These are phyloP conservation scores for Spizellomyces sp. DNA, from an alignment of 192 early-diverging fungal genomes.

Conservation along the genomic window DNA sequence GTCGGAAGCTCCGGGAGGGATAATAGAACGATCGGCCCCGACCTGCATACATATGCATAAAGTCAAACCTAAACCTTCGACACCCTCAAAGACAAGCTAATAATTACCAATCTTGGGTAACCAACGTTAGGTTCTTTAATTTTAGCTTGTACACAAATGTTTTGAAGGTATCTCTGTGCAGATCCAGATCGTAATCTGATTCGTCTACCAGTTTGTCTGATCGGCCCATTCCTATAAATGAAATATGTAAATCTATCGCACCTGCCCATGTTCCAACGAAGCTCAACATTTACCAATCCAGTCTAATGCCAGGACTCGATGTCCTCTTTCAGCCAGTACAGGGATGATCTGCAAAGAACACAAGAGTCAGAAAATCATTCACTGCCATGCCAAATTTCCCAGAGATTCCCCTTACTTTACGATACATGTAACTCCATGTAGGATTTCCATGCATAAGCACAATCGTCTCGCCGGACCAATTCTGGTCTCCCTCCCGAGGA, in stretches of 20 bases:
- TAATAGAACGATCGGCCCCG: not conserved
- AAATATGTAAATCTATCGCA: not conserved
- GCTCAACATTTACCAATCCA: constrained; percentile 1
- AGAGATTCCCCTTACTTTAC: not conserved
- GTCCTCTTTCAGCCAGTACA: not conserved
- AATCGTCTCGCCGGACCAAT: not conserved
- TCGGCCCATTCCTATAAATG: not conserved
- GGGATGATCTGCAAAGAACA: not conserved
- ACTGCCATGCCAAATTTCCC: not conserved
- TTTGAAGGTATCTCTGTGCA: not conserved
- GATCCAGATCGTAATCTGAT: not conserved
- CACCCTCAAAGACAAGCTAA: not conserved
- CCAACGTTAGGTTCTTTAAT: not conserved
- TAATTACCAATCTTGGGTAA: not conserved
- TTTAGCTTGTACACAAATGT: not conserved
- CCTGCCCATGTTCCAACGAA: not conserved
- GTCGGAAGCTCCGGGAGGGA: not conserved
- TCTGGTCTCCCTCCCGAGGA: not conserved
- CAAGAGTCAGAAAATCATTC: not conserved
- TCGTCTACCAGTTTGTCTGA: not conserved
- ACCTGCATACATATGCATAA: not conserved
- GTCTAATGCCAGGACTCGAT: not conserved
- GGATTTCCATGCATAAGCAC: not conserved
- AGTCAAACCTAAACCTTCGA: not conserved
- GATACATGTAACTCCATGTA: not conserved